Evolutionary conservation across 345 rosid genomes (phyloP).

Genomic region (Acer campestre): DNA sequence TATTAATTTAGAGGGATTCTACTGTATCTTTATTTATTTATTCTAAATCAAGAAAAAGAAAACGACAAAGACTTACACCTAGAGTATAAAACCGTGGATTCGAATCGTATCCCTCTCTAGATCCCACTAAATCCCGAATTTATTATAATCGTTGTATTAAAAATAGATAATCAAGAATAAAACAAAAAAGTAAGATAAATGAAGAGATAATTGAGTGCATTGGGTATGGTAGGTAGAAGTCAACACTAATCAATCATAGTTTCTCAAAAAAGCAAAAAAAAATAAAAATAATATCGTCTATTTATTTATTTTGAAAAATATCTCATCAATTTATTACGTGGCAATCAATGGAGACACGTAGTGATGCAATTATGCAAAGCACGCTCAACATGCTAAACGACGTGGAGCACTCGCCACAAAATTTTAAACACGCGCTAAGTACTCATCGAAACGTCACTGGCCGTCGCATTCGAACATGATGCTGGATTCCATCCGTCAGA

Average conservation of each 20-base stretch:
- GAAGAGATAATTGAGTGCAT: neutral
- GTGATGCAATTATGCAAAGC: neutral
- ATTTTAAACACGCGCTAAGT: neutral
- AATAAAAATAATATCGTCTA: too few relatives aligned
- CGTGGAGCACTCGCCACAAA: slow-evolving; percentile 8
- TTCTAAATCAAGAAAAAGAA: neutral
- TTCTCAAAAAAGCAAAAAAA: neutral
- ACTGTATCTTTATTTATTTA: too few relatives aligned
- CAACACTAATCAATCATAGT: neutral
- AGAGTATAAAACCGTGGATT: too few relatives aligned
- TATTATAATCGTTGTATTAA: too few relatives aligned
- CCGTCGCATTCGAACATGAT: neutral
- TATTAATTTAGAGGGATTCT: too few relatives aligned
- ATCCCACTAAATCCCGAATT: too few relatives aligned
- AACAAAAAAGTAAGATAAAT: neutral
- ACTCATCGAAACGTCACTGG: neutral
- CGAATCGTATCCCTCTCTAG: too few relatives aligned
- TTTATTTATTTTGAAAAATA: neutral
- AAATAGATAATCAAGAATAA: neutral
- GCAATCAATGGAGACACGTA: neutral
- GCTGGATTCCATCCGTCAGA: neutral
- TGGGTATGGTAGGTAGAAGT: neutral
- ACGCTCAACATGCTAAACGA: slow-evolving; percentile 1
- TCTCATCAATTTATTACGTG: neutral
- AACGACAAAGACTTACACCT: too few relatives aligned